Percentiles rank a stretch among this genome's conserved stretches.
phyloP scores from a whole-genome alignment of 257 asterid genomes.

The Coffea canephora region DNA sequence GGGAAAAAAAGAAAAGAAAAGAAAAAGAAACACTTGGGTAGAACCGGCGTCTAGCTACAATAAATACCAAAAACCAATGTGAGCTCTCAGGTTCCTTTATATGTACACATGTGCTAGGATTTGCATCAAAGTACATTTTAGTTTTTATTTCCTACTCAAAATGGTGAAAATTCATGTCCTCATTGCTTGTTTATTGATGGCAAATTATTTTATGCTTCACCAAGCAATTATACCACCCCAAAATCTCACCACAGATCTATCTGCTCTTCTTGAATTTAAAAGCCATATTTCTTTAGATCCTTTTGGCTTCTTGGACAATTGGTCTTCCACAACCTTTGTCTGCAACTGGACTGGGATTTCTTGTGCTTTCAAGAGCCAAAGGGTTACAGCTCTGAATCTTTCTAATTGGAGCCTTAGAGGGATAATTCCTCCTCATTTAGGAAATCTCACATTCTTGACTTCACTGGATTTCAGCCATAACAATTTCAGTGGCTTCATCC shows the following conservation, averaged over 20 bases:
- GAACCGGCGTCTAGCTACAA: no score
- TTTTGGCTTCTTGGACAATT: conserved; percentile 17
- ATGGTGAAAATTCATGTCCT: no score
- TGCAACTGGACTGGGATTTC: conserved; percentile 43
- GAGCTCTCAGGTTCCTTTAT: no score
- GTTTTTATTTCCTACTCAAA: no score
- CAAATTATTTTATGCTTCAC: not conserved
- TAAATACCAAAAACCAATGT: no score
- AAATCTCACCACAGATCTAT: conserved; percentile 24
- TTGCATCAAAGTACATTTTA: no score
- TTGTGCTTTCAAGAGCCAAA: conserved; percentile 17
- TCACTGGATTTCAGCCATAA: conserved; percentile 24
- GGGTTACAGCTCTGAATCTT: conserved; percentile 33
- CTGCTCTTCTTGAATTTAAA: conserved; percentile 36
- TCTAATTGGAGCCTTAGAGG: conserved; percentile 20
- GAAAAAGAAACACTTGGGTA: no score
- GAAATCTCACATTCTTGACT: conserved; percentile 25
- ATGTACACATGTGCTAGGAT: no score
- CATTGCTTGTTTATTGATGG: no score
- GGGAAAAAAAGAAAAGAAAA: no score
- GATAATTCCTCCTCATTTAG: conserved; percentile 22
- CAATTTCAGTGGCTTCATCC: conserved; percentile 41
- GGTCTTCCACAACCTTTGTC: conserved; percentile 19
- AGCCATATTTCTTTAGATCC: conserved; percentile 33
- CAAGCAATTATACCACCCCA: not conserved